Evolutionary conservation across 306 rosid species (phyloP), one percentile per base, ranked within the genome.

Genomic region (Spatholobus suberectus): DNA sequence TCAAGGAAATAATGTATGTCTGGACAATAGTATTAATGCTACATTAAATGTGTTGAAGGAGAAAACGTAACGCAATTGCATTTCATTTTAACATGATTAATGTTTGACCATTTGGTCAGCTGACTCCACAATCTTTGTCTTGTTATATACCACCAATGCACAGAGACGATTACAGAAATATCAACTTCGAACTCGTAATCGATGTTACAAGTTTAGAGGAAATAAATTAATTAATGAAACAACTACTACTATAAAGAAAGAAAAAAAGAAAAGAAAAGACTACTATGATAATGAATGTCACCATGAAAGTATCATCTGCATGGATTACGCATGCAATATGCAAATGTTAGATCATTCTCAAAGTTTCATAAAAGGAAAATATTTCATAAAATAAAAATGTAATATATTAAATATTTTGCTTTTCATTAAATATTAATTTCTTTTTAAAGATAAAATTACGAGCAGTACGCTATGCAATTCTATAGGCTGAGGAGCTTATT

Each of bases 71-170:
- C 63, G 82, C 37, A 47, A 77, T 18, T 18, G 8, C 8, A 27
- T 76, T 62, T 63, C 51, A 77, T 77, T 34, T 46, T 18, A 44
- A 27, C 46, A 3, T 77, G 63, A 34, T 47, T 34, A 34, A 78
- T n/a, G 24, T 78, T 77, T 78, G 78, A 71, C 78, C 54, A 13
- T 67, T 18, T 34, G 70, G 47, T 43, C 17, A 58, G 58, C 41
- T 81, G 73, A 59, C 79, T 61, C 12, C 79, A 81, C 20, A 32
- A 18, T 41, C 78, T 7, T 44, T 80, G 70, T 79, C 78, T 43
- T 51, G 49, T 17, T 40, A 41, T 57, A 18, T 55, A 40, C 17
- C 23, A 79, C 43, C 14, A 41, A 38, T 52, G 18, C 77, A 40
- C n/a, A 47, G 32, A 11, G 13, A 62, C 68, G 4, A 49, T 32